Evolutionary conservation across 2,329 filamentous ascomycete genomes (phyloP), one percentile per base, ranked within the genome.

Genomic region (Aspergillus clavatus): DNA sequence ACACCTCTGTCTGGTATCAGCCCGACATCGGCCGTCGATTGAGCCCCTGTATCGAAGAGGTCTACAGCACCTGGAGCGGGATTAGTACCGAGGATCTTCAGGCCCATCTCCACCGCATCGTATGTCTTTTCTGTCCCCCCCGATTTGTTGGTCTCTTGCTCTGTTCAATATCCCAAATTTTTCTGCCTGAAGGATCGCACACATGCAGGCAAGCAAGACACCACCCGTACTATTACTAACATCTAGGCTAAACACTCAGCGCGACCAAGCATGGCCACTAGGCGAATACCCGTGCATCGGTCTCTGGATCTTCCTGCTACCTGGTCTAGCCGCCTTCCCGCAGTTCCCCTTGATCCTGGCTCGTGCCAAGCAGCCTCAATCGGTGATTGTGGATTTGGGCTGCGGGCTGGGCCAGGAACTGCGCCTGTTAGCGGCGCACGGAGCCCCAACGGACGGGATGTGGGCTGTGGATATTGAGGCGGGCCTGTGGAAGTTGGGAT

Each of bases 261-360:
- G 38, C 10, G 21, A 40, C 23, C 23, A 35, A 35, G 43, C 43
- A n/a, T 45, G 43, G 43, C 38, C 28, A 1, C 16, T 40, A 14
- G 28, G 43, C 10, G 5, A 29, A 40, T 45, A 45, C 16, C 43
- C 43, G 14, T 45, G 43, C 37, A 36, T 45, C 2, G 38, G 43
- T 5, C 27, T 40, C 10, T 45, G 37, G 43, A 41, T 45, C 12
- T 45, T 40, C 4, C 18, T 40, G 7, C 38, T 45, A 0, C 43
- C 43, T 5, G 43, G 37, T 14, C 18, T 40, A 10, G 37, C 37
- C 7, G 22, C 19, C 5, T 27, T 40, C 22, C 38, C 28, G 12
- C 21, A 45, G 19, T 45, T 45, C 5, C 18, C n/a, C 3, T 3
- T 11, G 12, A 19, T 45, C 7, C 3, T 45, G 28, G 28, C 28